Conservation (phyloP, 768 basidiomycete species). For the Coprinopsis cinerea region DNA sequence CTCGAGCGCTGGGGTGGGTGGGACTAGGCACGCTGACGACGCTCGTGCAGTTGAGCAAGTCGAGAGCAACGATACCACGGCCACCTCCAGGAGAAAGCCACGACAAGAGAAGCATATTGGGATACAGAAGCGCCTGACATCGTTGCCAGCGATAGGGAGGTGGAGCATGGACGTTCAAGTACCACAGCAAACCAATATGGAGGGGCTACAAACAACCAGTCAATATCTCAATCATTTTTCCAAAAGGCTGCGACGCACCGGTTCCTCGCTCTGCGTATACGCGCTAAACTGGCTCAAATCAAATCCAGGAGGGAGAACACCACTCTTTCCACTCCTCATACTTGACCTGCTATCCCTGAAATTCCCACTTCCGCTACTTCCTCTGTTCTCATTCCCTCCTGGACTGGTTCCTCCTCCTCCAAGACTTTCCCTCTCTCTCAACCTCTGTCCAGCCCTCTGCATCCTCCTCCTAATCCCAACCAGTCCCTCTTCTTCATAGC, state of each 20-base stretch:
- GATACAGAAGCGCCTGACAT: conserved; percentile 77
- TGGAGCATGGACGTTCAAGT: conserved; percentile 83
- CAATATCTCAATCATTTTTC: conserved; percentile 11
- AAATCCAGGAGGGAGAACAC: conserved; percentile 35
- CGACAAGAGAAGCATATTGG: conserved; percentile 76
- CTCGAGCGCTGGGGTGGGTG: conserved; percentile 70
- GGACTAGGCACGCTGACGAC: conserved; percentile 82
- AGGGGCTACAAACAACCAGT: conserved; percentile 55
- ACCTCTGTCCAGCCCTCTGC: conserved; percentile 29
- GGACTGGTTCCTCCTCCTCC: conserved; percentile 6
- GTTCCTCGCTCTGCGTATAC: conserved; percentile 44
- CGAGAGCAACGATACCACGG: conserved; percentile 79
- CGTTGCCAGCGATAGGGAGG: conserved; percentile 78
- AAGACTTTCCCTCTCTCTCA: conserved; percentile 26
- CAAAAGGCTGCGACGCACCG: conserved; percentile 35
- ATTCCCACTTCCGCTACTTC: conserved; percentile 2
- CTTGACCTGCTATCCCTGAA: conserved; percentile 17
- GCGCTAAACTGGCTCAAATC: conserved; percentile 40
- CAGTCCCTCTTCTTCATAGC: conserved; percentile 35
- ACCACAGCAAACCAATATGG: conserved; percentile 83
- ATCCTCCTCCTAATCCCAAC: conserved; percentile 46
- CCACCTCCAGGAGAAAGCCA: conserved; percentile 85
- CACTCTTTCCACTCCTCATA: conserved; percentile 26
- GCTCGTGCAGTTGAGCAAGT: conserved; percentile 80
- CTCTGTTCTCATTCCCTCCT: not conserved